Conservation (phyloP, 257 asterid species). For the Verbena officinalis region DNA sequence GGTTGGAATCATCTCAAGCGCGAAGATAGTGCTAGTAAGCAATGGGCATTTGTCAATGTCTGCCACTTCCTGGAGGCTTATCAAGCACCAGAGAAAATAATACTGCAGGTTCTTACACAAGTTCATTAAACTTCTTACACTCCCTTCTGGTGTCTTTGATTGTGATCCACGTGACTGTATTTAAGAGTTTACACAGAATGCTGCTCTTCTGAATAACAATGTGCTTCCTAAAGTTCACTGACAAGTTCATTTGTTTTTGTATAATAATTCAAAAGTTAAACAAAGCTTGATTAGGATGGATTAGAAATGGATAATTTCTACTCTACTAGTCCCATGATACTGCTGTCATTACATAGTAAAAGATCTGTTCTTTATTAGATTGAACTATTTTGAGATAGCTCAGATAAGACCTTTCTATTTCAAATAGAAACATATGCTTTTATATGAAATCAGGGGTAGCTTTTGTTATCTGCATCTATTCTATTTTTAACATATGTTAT, state of each 20-base stretch:
- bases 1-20: slow-evolving; percentile 99
- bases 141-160: slow-evolving; percentile 9
- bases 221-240: slow-evolving; percentile 5
- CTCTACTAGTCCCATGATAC: slow-evolving; percentile 1
- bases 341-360: background rate
- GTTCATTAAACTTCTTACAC: slow-evolving; percentile 15
- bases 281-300: slow-evolving; percentile 13
- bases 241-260: slow-evolving; percentile 13
- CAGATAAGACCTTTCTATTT: too few species aligned
- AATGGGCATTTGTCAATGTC: slow-evolving; percentile 99
- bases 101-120: slow-evolving; percentile 73
- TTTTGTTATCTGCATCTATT: background rate
- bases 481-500: background rate
- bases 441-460: background rate
- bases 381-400: background rate
- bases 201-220: background rate
- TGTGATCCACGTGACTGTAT: slow-evolving; percentile 9
- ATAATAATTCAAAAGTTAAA: background rate
- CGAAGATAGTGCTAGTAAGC: slow-evolving; percentile 99
- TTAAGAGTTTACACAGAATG: background rate
- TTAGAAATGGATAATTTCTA: slow-evolving; percentile 15
- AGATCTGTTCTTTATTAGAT: too few species aligned
- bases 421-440: background rate
- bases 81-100: slow-evolving; percentile 99
- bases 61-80: slow-evolving; percentile 99